phyloP scores from a whole-genome alignment of 2,329 filamentous ascomycete species.

The Dactylellina sp. region DNA sequence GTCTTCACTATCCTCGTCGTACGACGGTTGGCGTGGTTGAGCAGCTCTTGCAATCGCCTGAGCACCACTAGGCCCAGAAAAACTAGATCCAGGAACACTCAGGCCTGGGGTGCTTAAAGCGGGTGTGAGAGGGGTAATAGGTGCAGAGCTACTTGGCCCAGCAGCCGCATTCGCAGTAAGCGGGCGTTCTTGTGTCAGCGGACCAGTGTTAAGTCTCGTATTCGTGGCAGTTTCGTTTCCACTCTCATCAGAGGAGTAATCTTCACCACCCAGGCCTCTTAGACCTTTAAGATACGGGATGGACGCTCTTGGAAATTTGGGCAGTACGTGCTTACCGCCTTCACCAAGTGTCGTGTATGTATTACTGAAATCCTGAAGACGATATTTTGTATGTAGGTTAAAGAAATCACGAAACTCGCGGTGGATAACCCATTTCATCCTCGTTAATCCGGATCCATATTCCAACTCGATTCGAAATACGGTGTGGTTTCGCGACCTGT shows the following conservation, averaged over 20 bases:
- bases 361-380: constrained; percentile 83
- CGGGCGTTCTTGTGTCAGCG: constrained; percentile 17
- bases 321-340: constrained; percentile 79
- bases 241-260: constrained; percentile 67
- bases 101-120: constrained; percentile 13
- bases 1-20: constrained; percentile 67
- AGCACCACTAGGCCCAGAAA: not conserved
- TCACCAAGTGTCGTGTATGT: constrained; percentile 76
- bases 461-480: constrained; percentile 93
- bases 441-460: constrained; percentile 92
- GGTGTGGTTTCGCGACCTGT: constrained; percentile 75
- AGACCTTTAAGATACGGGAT: constrained; percentile 89
- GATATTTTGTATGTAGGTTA: constrained; percentile 94
- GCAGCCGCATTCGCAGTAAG: constrained; percentile 41
- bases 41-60: constrained; percentile 1
- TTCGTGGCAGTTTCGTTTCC: constrained; percentile 57
- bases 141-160: constrained; percentile 11
- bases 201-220: constrained; percentile 45
- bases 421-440: constrained; percentile 96
- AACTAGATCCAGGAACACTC: constrained; percentile 11
- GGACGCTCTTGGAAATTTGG: constrained; percentile 86
- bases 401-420: constrained; percentile 89
- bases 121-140: not conserved
- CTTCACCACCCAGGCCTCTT: constrained; percentile 81
- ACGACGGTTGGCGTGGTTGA: constrained; percentile 63